Evolutionary conservation across 2,329 filamentous ascomycete species (phyloP), one percentile per base, ranked within the genome.

Genomic region (Sclerotinia spermophila): DNA sequence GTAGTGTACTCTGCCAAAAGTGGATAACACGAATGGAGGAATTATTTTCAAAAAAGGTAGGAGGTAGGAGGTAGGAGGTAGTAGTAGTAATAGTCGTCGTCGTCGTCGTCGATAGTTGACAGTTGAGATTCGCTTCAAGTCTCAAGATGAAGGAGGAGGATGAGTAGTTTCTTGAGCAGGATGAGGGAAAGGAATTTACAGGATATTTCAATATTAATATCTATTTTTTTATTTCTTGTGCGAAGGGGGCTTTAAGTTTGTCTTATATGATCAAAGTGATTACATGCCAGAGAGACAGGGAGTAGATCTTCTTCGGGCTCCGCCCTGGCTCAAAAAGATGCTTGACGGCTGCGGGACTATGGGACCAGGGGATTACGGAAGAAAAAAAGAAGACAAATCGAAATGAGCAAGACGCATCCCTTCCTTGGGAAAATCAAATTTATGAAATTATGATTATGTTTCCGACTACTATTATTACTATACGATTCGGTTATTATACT

Each of bases 241-340:
- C 62, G 73, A 75, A 76, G 75, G 77, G 75, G 68, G 74, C 71
- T 73, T 70, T 53, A 61, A 40, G 48, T 67, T 66, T 76, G 71
- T 78, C 76, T 78, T 78, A 78, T 77, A 77, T 73, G 72, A 76
- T 70, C 67, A 71, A 69, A 38, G 61, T 66, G 72, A 77, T 73
- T 75, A 72, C 75, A 77, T 76, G 74, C 74, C 72, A 74, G 69
- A 71, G 71, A 72, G 69, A 71, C 65, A 74, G 74, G 75, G 73
- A 70, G 74, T 35, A 73, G 75, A 75, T 75, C 74, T 76, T 72
- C 72, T 70, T 69, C 67, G 74, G 73, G 62, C 71, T 71, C 55
- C 62, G 64, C 71, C 68, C 68, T 72, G 72, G 73, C 58, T 70
- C 72, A 66, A 65, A 67, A 71, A 71, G 68, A 71, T 44, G 56